Base-by-base conservation (phyloP, 2,329 filamentous ascomycete genomes). In the Escovopsis sp. region DNA sequence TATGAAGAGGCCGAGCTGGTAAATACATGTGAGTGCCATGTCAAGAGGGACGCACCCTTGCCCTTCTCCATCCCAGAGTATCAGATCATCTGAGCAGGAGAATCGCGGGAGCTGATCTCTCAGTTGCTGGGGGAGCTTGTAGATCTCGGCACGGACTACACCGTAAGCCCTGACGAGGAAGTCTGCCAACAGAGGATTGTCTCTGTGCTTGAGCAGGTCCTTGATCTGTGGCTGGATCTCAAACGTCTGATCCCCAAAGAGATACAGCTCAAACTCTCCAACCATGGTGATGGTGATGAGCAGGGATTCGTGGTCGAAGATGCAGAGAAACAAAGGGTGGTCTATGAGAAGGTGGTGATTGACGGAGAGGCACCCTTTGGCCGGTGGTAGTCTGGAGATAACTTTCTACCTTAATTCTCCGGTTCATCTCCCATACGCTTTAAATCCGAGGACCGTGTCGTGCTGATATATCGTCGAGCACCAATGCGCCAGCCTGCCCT, bases 221-320 rank as follows among this genome's bases (percentile, higher is more conserved):
- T 39, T 43, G 12, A 39, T 26, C 10, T 40, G 33, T 8, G 40
- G 41, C 23, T 36, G 33, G 9, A 43, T 26, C 19, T 38, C 38
- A 32, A 38, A 45, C 3, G 44, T 45, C 41, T 45, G 44, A 39
- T 45, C 44, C 34, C 44, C 44, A 23, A 45, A 45, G 38, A 45
- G 40, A 35, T 40, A 42, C 10, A 45, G 35, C 37, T 45, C 40
- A 10, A 45, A 18, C 6, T 45, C 26, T 33, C 36, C 38, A 12
- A 18, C 37, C 40, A 43, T 41, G 19, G 23, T 37, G 35, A 37
- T 11, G 3, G 12, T 4, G 5, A 11, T 9, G 28, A 15, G 28
- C 11, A 23, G 35, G 35, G 7, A 23, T 12, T 19, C 18, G 6
- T 18, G 4, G 23, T 23, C 11, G 35, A 37, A 23, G 18, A 18